Conservation (phyloP, 106 monocot species). For the Hemerocallis citrina region DNA sequence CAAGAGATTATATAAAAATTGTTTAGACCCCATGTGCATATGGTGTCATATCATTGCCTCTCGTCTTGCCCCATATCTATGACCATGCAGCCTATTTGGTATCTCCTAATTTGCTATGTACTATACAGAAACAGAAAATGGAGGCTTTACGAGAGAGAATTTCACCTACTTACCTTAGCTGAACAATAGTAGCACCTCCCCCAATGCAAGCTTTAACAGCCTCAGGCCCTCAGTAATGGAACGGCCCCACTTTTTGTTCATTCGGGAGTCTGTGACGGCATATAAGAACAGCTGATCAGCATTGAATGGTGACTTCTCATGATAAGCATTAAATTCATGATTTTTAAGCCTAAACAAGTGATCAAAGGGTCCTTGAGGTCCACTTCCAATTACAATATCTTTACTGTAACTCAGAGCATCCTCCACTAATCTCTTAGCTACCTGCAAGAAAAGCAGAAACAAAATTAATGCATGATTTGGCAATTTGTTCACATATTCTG, state of each 20-base stretch:
- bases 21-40: too few species aligned
- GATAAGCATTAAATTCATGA: slow-evolving; percentile 1
- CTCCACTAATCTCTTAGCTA: slow-evolving; percentile 67
- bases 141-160: neutral
- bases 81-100: too few species aligned
- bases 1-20: too few species aligned
- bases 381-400: slow-evolving; percentile 64
- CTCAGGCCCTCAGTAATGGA: slow-evolving; percentile 71
- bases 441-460: slow-evolving; percentile 23
- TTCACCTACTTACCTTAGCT: slow-evolving; percentile 55
- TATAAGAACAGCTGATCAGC: slow-evolving; percentile 65
- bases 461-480: neutral
- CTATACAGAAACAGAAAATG: neutral
- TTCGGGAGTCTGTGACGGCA: slow-evolving; percentile 89
- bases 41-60: too few species aligned
- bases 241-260: slow-evolving; percentile 91
- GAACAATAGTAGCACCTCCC: slow-evolving; percentile 94
- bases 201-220: slow-evolving; percentile 73
- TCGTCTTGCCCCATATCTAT: too few species aligned
- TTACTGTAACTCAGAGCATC: slow-evolving; percentile 64
- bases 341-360: slow-evolving; percentile 67
- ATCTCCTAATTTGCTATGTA: too few species aligned
- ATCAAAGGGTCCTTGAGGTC: slow-evolving; percentile 89
- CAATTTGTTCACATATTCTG: neutral
- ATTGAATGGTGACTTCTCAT: slow-evolving; percentile 26